phyloP scores from a whole-genome alignment of 768 basidiomycete genomes.

The Gelatoporia subvermispora region DNA sequence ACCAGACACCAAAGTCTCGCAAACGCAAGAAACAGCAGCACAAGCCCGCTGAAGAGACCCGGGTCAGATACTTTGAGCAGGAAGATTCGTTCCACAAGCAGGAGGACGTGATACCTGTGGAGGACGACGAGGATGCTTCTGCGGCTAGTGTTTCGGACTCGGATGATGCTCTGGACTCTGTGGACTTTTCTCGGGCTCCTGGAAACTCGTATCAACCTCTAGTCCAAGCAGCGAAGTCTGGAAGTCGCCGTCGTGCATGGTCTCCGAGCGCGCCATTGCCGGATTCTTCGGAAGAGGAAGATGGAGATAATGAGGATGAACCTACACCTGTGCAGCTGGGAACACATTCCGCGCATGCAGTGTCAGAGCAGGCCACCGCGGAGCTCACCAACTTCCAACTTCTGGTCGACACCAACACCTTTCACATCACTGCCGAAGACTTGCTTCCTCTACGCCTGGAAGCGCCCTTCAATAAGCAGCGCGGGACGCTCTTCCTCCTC shows the following conservation, averaged over 20 bases:
- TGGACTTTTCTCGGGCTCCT: too few relatives aligned
- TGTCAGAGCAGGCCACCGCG: slow-evolving; percentile 7
- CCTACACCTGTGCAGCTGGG: slow-evolving; percentile 21
- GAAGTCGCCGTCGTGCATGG: slow-evolving; percentile 37
- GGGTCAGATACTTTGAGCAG: slow-evolving; percentile 30
- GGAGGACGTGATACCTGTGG: slow-evolving; percentile 26
- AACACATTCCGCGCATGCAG: neutral
- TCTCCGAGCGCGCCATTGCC: slow-evolving; percentile 48
- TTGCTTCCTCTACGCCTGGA: slow-evolving; percentile 24
- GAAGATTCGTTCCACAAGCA: slow-evolving; percentile 30
- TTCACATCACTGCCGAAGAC: slow-evolving; percentile 39
- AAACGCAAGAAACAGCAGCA: slow-evolving; percentile 19
- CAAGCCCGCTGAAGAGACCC: slow-evolving; percentile 10
- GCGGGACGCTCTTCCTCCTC: slow-evolving; percentile 36
- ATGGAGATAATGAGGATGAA: slow-evolving; percentile 21
- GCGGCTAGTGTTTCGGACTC: slow-evolving; percentile 22
- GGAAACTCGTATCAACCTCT: too few relatives aligned
- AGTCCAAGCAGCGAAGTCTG: too few relatives aligned
- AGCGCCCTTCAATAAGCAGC: neutral
- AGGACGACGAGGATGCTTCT: slow-evolving; percentile 15
- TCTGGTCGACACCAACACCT: slow-evolving; percentile 38
- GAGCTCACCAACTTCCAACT: slow-evolving; percentile 50
- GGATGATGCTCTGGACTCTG: slow-evolving; percentile 22
- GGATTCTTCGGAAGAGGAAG: slow-evolving; percentile 30
- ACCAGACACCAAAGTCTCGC: slow-evolving; percentile 25